Evolutionary conservation across 495 filamentous ascomycete genomes (phyloP).

Genomic region (Wilcoxina mikolae): DNA sequence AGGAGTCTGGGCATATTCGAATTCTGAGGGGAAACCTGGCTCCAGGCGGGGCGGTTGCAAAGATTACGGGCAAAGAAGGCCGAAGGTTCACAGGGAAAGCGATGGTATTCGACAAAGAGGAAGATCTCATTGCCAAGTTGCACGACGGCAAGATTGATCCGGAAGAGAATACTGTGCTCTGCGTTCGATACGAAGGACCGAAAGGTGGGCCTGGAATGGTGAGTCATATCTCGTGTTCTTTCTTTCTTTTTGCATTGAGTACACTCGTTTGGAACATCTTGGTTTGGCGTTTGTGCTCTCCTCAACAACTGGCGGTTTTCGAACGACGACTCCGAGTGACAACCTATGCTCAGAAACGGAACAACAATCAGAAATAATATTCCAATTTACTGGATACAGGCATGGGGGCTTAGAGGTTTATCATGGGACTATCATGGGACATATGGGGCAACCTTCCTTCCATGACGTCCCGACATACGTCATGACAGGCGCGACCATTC

Average conservation of each 20-base stretch:
- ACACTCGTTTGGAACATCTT: not conserved
- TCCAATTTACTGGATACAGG: not conserved
- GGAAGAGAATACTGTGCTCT: constrained; percentile 71
- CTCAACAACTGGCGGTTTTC: not conserved
- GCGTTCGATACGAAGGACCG: constrained; percentile 91
- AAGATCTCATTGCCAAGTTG: constrained; percentile 60
- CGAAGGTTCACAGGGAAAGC: constrained; percentile 66
- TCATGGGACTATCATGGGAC: not conserved
- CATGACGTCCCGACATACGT: too few species aligned
- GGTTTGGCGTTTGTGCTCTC: not conserved
- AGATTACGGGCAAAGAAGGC: constrained; percentile 96
- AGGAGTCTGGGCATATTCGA: constrained; percentile 73
- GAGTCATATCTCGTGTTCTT: constrained; percentile 13
- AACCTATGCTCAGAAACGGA: not conserved
- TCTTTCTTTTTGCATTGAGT: constrained; percentile 4
- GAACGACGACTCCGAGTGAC: constrained; percentile 1
- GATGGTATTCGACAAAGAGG: constrained; percentile 83
- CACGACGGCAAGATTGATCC: constrained; percentile 55
- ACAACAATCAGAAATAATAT: not conserved
- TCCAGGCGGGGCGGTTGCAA: constrained; percentile 83
- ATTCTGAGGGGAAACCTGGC: constrained; percentile 83
- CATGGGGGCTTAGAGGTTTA: constrained; percentile 3
- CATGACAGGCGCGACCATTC: too few species aligned
- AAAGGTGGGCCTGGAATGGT: constrained; percentile 89
- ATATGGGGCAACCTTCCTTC: too few species aligned